Evolutionary conservation across 179 eudicot species (phyloP), one percentile per base, ranked within the genome.

Genomic region (Drosera spatulata): DNA sequence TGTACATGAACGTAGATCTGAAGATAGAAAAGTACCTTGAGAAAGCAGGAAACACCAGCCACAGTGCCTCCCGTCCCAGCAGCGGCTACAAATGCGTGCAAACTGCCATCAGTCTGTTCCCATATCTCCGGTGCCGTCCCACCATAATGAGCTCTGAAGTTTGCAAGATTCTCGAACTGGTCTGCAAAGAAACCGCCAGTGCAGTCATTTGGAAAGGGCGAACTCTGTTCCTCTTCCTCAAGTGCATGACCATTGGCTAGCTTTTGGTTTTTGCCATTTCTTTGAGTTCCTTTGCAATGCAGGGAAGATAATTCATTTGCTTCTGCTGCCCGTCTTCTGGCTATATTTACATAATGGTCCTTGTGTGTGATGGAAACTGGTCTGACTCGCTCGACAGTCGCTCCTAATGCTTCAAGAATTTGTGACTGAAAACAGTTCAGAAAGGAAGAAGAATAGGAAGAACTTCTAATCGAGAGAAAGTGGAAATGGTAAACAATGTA

Each of bases 31-130:
- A 59, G 55, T 44, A 88, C 98, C 95, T 91, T 88, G 8, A 91
- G 80, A 73, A 77, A 85, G 51, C 73, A 80, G 59, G 98, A 88
- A 67, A 84, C 78, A 46, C 96, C 98, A 57, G 96, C 89, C 9
- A 91, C 58, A 14, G 98, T 88, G 61, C 98, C 98, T 14, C 98
- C 96, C 0, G 98, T 88, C 49, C 98, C 98, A 64, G 98, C 95
- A 62, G 95, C 96, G 39, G 95, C 96, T 59, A 91, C 76, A 73
- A 91, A 91, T 53, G 96, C 95, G 69, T 91, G 75, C 72, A 91
- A 56, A 52, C 79, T 77, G 14, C 93, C 93, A 56, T 74, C 85
- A 44, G 87, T 82, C 72, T 91, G 98, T 52, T 82, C 82, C 98
- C 95, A 91, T 39, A 91, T 84, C 78, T 91, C 98, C 61, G 96